Base-by-base conservation (phyloP, 2,329 filamentous ascomycete species). In the Curvularia lunata region DNA sequence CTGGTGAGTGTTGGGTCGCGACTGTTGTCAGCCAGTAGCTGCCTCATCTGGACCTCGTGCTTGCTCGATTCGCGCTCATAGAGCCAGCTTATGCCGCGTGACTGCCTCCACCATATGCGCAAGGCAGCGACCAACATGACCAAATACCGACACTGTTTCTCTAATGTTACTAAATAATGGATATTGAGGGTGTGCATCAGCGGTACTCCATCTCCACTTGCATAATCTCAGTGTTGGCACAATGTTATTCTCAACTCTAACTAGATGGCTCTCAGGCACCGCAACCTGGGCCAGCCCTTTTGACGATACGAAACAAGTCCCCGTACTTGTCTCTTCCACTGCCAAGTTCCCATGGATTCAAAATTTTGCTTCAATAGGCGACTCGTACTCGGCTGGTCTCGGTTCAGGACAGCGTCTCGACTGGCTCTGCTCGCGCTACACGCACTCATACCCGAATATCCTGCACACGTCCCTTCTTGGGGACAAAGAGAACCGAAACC, bases 361-460 rank as follows among this genome's bases (percentile, higher is more conserved):
- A 7, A 69, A 37, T 5, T 68, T 70, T 43, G 70, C 69, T 8
- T 72, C 71, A 0, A 66, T 75, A 12, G 71, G 71, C 42, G 72
- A 75, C 51, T 74, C 70, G 0, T 75, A 74, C 56, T 62, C 70
- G 13, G 66, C 73, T 19, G 73, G 72, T 16, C 48, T 75, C 2
- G 71, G 72, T 16, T 63, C 67, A 13, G 71, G 72, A 18, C 32
- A 52, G 13, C 64, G 68, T 13, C 50, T 72, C 5, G 68, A 74
- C 55, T 73, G 64, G 54, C 56, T 52, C 2, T 75, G 73, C 53
- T 70, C 66, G 8, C 64, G 72, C 5, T 74, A 76, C 43, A 54
- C 62, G 2, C 46, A 56, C 6, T 70, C 69, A 1, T 73, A 75
- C 41, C 71, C 73, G 0, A 62, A 65, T 45, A 60, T 73, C 27